Conservation (phyloP, 2,329 filamentous ascomycete genomes). For the Exutisphaerella laricina region DNA sequence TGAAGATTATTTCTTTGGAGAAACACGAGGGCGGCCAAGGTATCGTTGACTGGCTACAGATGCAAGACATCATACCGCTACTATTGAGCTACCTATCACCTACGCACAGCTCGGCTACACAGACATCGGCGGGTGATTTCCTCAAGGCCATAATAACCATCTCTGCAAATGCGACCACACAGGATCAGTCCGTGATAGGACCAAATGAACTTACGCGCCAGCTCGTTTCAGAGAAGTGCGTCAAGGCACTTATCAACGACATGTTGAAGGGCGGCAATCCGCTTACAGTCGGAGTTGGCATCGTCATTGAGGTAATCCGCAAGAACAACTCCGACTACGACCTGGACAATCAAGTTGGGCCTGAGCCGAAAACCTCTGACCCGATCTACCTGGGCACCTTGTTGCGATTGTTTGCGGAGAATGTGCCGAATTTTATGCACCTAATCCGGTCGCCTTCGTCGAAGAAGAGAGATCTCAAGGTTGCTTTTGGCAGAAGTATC, state of each 20-base stretch:
- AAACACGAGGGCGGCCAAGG: slow-evolving; percentile 86
- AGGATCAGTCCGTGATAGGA: slow-evolving; percentile 97
- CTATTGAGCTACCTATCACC: slow-evolving; percentile 82
- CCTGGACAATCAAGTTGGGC: slow-evolving; percentile 77
- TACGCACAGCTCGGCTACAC: slow-evolving; percentile 79
- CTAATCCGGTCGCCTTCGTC: slow-evolving; percentile 74
- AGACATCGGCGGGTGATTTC: slow-evolving; percentile 95
- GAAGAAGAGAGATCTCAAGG: slow-evolving; percentile 68
- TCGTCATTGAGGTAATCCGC: slow-evolving; percentile 95
- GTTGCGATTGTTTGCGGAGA: slow-evolving; percentile 78
- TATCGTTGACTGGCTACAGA: slow-evolving; percentile 94
- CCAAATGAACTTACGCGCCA: slow-evolving; percentile 95
- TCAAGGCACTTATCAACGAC: slow-evolving; percentile 76
- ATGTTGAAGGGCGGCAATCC: slow-evolving; percentile 95
- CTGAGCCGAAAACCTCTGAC: slow-evolving; percentile 76
- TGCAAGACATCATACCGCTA: slow-evolving; percentile 78
- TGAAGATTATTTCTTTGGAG: slow-evolving; percentile 96
- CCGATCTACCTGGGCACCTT: slow-evolving; percentile 94
- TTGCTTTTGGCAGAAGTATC: slow-evolving; percentile 84
- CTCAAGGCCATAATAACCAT: slow-evolving; percentile 99
- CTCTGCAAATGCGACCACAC: slow-evolving; percentile 94
- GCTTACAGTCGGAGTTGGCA: slow-evolving; percentile 90
- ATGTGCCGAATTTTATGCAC: slow-evolving; percentile 90
- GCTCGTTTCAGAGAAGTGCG: slow-evolving; percentile 78
- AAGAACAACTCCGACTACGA: slow-evolving; percentile 99